Percentiles rank a stretch among this genome's conserved stretches.
Evolutionary conservation across 1,139 yeast genomes (phyloP).

Genomic region (Debaryomyces psychrophilus): DNA sequence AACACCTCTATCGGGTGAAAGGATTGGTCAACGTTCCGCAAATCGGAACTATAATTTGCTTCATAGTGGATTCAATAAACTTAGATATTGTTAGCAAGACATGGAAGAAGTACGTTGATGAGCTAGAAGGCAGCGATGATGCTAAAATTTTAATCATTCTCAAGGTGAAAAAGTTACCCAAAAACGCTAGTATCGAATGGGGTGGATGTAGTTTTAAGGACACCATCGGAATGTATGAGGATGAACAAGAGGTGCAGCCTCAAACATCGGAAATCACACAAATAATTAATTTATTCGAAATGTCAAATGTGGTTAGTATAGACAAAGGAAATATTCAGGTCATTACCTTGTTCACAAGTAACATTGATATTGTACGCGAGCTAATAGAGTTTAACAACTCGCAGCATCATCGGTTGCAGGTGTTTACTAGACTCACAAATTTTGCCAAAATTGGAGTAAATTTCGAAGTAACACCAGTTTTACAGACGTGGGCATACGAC

Average conservation of each 20-base stretch:
- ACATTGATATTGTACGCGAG: slow-evolving; percentile 15
- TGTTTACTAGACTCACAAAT: slow-evolving; percentile 13
- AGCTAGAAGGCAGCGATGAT: slow-evolving; percentile 16
- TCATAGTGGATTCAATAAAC: slow-evolving; percentile 40
- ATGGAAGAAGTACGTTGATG: slow-evolving; percentile 44
- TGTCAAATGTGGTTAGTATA: slow-evolving; percentile 12
- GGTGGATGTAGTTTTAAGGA: slow-evolving; percentile 58
- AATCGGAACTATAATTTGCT: slow-evolving; percentile 57
- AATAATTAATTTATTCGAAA: slow-evolving; percentile 14
- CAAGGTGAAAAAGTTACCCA: slow-evolving; percentile 66
- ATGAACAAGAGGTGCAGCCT: slow-evolving; percentile 38
- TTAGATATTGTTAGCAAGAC: slow-evolving; percentile 33
- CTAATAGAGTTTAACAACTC: slow-evolving; percentile 13
- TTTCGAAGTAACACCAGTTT: slow-evolving; percentile 7
- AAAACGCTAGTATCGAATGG: slow-evolving; percentile 78
- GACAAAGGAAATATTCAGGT: slow-evolving; percentile 16
- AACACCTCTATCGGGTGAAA: slow-evolving; percentile 71
- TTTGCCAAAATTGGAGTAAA: not conserved
- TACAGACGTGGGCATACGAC: slow-evolving; percentile 17
- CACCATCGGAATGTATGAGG: slow-evolving; percentile 40
- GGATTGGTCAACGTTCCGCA: slow-evolving; percentile 49
- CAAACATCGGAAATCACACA: not conserved
- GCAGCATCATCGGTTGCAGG: slow-evolving; percentile 15
- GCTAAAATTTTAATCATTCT: slow-evolving; percentile 49
- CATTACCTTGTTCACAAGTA: slow-evolving; percentile 23